These are phyloP conservation scores for Triangularia verruculosa DNA, from an alignment of 2,329 filamentous ascomycete species.

Conservation along the genomic window DNA sequence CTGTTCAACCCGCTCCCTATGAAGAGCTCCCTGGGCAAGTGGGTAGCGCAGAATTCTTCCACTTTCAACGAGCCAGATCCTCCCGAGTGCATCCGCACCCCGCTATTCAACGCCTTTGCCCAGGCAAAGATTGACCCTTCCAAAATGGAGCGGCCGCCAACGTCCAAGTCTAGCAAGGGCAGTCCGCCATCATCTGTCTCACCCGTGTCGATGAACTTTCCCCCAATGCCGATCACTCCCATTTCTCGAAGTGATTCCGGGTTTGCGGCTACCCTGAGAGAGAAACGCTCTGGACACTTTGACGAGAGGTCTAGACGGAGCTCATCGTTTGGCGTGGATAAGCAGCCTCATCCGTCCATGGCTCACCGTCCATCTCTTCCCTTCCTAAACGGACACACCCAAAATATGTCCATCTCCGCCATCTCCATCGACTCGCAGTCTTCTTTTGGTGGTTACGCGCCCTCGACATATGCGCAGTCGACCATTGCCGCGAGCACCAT, in stretches of 20 bases:
- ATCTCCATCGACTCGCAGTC: slow-evolving; percentile 64
- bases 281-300: slow-evolving; percentile 94
- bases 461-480: slow-evolving; percentile 81
- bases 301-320: slow-evolving; percentile 75
- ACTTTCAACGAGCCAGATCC: slow-evolving; percentile 72
- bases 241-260: slow-evolving; percentile 90
- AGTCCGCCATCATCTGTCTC: slow-evolving; percentile 67
- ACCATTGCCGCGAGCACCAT: slow-evolving; percentile 81
- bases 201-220: slow-evolving; percentile 75
- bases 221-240: slow-evolving; percentile 70
- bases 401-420: slow-evolving; percentile 58
- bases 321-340: slow-evolving; percentile 85
- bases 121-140: slow-evolving; percentile 67
- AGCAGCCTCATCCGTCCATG: slow-evolving; percentile 53
- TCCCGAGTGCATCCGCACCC: slow-evolving; percentile 49
- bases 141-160: slow-evolving; percentile 73
- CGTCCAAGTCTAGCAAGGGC: slow-evolving; percentile 61
- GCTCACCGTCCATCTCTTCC: slow-evolving; percentile 66
- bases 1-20: slow-evolving; percentile 72
- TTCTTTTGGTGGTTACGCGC: slow-evolving; percentile 72
- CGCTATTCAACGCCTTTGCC: slow-evolving; percentile 89
- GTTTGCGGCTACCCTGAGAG: slow-evolving; percentile 79
- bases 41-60: slow-evolving; percentile 84
- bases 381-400: slow-evolving; percentile 64
- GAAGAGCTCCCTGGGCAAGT: slow-evolving; percentile 73